Conservation (phyloP, 2,329 filamentous ascomycete genomes). For the Metarhizium rileyi region DNA sequence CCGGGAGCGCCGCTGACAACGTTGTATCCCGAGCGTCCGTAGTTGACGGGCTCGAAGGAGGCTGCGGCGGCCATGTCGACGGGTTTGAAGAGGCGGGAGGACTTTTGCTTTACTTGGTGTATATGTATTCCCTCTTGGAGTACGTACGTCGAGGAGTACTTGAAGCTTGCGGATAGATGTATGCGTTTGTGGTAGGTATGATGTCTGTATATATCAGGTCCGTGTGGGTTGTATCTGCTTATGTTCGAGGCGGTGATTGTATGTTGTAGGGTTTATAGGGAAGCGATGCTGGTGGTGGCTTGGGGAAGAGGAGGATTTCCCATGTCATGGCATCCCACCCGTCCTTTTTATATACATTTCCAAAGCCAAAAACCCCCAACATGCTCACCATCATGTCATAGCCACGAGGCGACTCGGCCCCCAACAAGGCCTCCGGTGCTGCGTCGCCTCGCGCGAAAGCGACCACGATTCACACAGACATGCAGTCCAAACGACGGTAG, state of each 20-base stretch:
- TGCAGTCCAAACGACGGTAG: neutral
- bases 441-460: neutral
- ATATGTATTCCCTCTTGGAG: constrained; percentile 6
- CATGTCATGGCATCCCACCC: neutral
- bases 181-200: neutral
- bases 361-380: neutral
- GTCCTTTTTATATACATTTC: neutral
- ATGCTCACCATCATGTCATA: neutral
- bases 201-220: no score
- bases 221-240: no score
- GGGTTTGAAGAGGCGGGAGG: neutral
- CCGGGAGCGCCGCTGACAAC: constrained; percentile 21
- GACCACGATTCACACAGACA: neutral
- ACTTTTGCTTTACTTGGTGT: constrained; percentile 10
- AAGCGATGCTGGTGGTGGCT: neutral
- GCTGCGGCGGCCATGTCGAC: constrained; percentile 11
- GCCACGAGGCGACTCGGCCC: neutral
- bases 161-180: neutral
- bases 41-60: constrained; percentile 23
- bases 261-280: neutral
- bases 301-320: neutral
- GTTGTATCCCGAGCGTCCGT: constrained; percentile 35
- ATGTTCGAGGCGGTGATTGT: neutral
- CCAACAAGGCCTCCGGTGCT: neutral
- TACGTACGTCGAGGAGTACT: neutral